Percentiles rank a stretch among this genome's conserved stretches.
Evolutionary conservation across 2,329 filamentous ascomycete genomes (phyloP).

Genomic region (Magnaporthiopsis rhizophila): DNA sequence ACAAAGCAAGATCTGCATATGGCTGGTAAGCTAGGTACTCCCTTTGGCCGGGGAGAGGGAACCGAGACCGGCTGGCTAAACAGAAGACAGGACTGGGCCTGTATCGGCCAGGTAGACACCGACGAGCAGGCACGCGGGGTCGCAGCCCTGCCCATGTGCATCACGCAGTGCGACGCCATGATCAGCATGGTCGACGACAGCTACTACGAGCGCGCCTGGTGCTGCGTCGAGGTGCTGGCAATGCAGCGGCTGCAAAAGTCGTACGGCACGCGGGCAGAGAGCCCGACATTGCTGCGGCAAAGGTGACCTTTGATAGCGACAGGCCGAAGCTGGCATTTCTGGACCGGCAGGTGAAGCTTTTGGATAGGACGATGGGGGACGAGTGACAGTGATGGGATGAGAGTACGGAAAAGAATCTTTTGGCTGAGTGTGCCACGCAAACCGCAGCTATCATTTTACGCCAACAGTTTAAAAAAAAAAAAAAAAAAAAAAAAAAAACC

Average conservation of each 20-base stretch:
- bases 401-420: too few relatives aligned
- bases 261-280: conserved; percentile 16
- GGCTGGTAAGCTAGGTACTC: conserved; percentile 17
- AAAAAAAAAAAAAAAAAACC: too few relatives aligned
- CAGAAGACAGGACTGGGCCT: conserved; percentile 23
- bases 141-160: conserved; percentile 25
- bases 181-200: conserved; percentile 28
- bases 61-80: too few relatives aligned
- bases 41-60: too few relatives aligned
- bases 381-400: too few relatives aligned
- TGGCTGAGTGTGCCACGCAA: too few relatives aligned
- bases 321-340: conserved; percentile 13
- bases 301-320: conserved; percentile 10
- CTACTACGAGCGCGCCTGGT: conserved; percentile 30
- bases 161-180: conserved; percentile 30
- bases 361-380: not conserved
- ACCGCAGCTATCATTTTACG: too few relatives aligned
- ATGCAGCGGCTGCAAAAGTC: conserved; percentile 22
- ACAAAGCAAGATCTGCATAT: conserved; percentile 17
- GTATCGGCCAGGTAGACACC: conserved; percentile 23
- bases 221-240: conserved; percentile 26
- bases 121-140: conserved; percentile 24
- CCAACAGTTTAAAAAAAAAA: too few relatives aligned
- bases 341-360: conserved; percentile 3
- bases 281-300: not conserved